phyloP scores from a whole-genome alignment of 345 rosid genomes.

The Acer negundo region DNA sequence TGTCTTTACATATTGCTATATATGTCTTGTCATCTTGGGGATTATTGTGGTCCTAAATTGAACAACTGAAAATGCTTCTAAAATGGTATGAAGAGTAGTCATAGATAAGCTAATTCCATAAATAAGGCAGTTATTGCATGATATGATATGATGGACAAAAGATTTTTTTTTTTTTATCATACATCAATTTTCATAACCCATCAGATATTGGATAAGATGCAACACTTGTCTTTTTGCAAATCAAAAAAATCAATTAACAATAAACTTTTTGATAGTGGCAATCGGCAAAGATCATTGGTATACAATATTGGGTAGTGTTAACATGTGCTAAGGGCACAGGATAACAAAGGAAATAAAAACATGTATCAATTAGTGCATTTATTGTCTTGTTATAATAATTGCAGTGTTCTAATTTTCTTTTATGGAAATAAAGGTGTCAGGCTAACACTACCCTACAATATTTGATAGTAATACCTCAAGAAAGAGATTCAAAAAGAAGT shows the following conservation, averaged over 20 bases:
- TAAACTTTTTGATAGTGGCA: not conserved
- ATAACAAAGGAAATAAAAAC: no score
- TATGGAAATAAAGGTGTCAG: no score
- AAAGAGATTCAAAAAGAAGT: conserved; percentile 56
- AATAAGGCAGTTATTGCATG: not conserved
- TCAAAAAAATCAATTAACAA: not conserved
- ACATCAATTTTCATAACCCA: not conserved
- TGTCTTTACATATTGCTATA: not conserved
- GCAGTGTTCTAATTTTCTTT: no score
- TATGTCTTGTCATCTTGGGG: not conserved
- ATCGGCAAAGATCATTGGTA: no score
- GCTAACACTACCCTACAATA: no score
- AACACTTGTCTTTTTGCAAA: not conserved
- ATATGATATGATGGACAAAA: not conserved
- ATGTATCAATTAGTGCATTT: no score
- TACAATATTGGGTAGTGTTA: not conserved
- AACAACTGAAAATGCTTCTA: not conserved
- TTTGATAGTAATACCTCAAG: conserved; percentile 45
- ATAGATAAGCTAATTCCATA: not conserved
- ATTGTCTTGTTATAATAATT: no score
- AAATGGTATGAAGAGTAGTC: not conserved
- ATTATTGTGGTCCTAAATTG: not conserved
- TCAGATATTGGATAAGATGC: not conserved
- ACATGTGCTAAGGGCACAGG: no score
- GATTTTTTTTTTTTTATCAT: not conserved